Evolutionary conservation across 805 yeast genomes (phyloP), one percentile per base, ranked within the genome.

Genomic region (Blastobotrys robertii): DNA sequence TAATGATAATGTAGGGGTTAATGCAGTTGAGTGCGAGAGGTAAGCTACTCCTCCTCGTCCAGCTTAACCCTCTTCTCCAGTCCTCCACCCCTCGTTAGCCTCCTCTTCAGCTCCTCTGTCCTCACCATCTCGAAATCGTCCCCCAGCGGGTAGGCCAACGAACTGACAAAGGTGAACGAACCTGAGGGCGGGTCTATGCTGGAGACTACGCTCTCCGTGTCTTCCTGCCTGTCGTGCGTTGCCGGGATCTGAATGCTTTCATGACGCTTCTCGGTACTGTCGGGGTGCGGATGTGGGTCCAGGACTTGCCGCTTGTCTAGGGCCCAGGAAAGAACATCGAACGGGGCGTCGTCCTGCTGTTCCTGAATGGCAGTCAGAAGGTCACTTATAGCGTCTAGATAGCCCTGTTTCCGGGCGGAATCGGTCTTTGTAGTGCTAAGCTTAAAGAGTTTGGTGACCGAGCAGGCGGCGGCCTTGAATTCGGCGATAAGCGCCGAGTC

Each of bases 391-490:
- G 57, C 57, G 10, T 50, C 48, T n/a, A 43, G 25, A 38, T 54
- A 54, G 14, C 57, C 57, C 41, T 50, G 49, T 8, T 41, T 32
- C 10, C 56, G 38, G 10, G 50, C 50, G 37, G 43, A 37, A 13
- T 35, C 33, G n/a, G 50, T 46, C 37, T 46, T 41, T 13, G 54
- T 51, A 10, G 48, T 47, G 13, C 53, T 41, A 30, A 52, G 47
- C 38, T 54, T 55, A 48, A 53, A 55, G 30, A 55, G 50, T 49
- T 52, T 51, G 10, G 59, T 53, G 16, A 55, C 57, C 3, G 58
- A 49, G 32, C 45, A 44, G 11, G 59, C 59, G 5, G 59, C 59
- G 29, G 48, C 44, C 31, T 54, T 54, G 40, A 55, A 55, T 45
- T 55, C 59, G 11, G 36, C 34, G 11, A 49, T 33, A 16, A 53